These are phyloP conservation scores for Zygosaccharomyces lentus DNA, from an alignment of 805 yeast species.

Conservation along the genomic window DNA sequence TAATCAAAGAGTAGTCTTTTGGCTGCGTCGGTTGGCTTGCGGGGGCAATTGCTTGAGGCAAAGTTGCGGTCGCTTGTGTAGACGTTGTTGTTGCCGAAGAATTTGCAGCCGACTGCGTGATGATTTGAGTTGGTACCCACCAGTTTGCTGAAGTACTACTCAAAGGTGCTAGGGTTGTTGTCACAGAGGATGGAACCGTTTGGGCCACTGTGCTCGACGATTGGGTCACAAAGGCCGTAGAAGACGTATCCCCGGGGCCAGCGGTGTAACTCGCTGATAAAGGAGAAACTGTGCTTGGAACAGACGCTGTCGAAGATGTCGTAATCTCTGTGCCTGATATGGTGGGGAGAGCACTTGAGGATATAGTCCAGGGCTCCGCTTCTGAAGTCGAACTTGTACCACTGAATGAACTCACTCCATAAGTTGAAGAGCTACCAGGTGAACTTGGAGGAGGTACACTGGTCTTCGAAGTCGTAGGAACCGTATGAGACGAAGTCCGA, in stretches of 20 bases:
- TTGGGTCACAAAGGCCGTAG: not conserved
- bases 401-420: not conserved
- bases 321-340: not conserved
- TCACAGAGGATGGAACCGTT: constrained; percentile 3
- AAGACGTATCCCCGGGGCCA: not conserved
- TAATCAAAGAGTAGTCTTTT: constrained; percentile 25
- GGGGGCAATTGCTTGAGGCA: constrained; percentile 40
- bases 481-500: not conserved
- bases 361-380: not conserved
- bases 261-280: not conserved
- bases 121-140: constrained; percentile 71
- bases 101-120: constrained; percentile 47
- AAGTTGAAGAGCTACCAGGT: not conserved
- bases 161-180: constrained; percentile 14
- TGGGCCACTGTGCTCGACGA: constrained; percentile 4
- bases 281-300: constrained; percentile 5
- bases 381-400: not conserved
- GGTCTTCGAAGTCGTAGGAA: no score
- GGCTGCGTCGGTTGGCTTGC: constrained; percentile 36
- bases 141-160: constrained; percentile 37
- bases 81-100: constrained; percentile 45
- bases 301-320: constrained; percentile 1
- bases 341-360: not conserved
- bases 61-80: constrained; percentile 38
- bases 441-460: not conserved